phyloP scores from a whole-genome alignment of 2,329 filamentous ascomycete species.

The Cercospora sesami region DNA sequence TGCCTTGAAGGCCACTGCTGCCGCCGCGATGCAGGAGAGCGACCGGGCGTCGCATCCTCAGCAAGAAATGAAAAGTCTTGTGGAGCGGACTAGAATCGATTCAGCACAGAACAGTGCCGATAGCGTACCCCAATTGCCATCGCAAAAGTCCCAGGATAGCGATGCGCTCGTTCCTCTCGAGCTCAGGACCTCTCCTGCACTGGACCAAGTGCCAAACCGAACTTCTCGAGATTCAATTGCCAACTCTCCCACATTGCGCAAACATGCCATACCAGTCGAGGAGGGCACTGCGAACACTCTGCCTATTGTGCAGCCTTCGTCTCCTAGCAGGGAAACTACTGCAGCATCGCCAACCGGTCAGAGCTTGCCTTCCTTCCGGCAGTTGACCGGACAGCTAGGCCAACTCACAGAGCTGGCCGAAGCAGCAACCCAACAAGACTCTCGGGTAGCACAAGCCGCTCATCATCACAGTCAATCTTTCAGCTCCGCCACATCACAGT shows the following conservation, averaged over 20 bases:
- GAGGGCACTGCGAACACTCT: conserved; percentile 28
- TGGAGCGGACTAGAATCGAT: conserved; percentile 24
- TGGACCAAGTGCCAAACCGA: neutral
- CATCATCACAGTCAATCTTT: conserved; percentile 34
- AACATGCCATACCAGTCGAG: conserved; percentile 24
- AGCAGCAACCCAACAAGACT: conserved; percentile 27
- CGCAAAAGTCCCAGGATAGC: conserved; percentile 4
- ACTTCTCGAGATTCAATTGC: conserved; percentile 22
- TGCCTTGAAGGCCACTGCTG: conserved; percentile 22
- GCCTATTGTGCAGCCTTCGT: conserved; percentile 31
- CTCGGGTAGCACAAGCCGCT: conserved; percentile 22
- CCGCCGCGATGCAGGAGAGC: conserved; percentile 21
- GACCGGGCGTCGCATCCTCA: conserved; percentile 11
- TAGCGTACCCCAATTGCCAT: conserved; percentile 21
- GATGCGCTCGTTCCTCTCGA: conserved; percentile 9
- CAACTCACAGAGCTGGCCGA: conserved; percentile 51
- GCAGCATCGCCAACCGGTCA: conserved; percentile 30
- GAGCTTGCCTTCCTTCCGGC: conserved; percentile 37
- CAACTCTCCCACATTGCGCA: conserved; percentile 30
- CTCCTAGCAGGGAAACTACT: conserved; percentile 21
- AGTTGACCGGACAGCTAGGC: conserved; percentile 37
- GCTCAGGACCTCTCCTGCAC: conserved; percentile 9
- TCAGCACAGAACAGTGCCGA: conserved; percentile 27
- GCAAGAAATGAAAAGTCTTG: conserved; percentile 13
- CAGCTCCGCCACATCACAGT: conserved; percentile 35